Evolutionary conservation across 148 eudicot species (phyloP).

Genomic region (Amaranthus hypochondriacus): DNA sequence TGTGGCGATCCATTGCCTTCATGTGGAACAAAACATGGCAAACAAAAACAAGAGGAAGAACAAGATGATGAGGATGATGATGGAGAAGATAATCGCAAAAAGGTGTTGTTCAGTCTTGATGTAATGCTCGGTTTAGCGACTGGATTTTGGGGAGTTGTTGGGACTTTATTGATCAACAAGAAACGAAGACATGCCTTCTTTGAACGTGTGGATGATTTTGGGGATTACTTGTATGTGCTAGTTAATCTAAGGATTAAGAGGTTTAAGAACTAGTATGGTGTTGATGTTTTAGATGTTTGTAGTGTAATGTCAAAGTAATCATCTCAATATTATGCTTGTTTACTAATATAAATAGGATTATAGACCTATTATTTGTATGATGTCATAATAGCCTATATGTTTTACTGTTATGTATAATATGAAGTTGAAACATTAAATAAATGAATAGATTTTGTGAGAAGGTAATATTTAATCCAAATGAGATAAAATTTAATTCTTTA

Average conservation of each 20-base stretch:
- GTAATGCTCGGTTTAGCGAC: constrained; percentile 24
- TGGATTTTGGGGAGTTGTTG: constrained; percentile 40
- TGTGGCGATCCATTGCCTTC: constrained; percentile 38
- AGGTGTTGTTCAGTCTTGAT: constrained; percentile 19
- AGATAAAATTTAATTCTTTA: too few species aligned
- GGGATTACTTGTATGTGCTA: not conserved
- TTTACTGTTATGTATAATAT: not conserved
- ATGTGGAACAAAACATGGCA: constrained; percentile 9
- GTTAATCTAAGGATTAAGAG: constrained; percentile 12
- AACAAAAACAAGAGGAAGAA: not conserved
- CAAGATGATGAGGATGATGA: constrained; percentile 5
- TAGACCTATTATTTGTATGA: too few species aligned
- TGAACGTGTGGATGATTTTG: not conserved
- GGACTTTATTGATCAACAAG: constrained; percentile 17
- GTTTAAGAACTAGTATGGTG: constrained; percentile 2
- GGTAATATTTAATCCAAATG: too few species aligned
- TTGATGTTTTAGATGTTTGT: too few species aligned
- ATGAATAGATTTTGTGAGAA: too few species aligned
- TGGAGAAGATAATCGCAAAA: not conserved
- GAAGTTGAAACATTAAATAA: not conserved
- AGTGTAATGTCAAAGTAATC: too few species aligned
- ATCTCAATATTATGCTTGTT: too few species aligned
- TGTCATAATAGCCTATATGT: too few species aligned
- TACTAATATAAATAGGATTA: too few species aligned
- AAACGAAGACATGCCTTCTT: constrained; percentile 24